Conservation (phyloP, 495 filamentous ascomycete genomes). For the Amphirosellinia nigrospora region DNA sequence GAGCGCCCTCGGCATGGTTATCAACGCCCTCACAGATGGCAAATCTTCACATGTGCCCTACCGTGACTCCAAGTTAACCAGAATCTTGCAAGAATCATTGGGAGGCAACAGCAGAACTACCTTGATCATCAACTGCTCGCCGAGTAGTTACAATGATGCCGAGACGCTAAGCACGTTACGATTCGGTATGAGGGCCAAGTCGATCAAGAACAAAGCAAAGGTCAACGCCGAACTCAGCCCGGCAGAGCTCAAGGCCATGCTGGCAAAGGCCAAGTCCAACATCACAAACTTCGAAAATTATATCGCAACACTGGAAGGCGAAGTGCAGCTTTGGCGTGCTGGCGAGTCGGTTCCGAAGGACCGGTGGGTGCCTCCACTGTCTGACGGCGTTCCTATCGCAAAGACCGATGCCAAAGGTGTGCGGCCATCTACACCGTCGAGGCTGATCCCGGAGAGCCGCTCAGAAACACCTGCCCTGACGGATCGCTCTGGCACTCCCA, state of each 20-base stretch:
- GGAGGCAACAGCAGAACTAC: constrained; percentile 98
- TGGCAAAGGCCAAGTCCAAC: constrained; percentile 90
- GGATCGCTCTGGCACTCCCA: constrained; percentile 86
- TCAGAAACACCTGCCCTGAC: constrained; percentile 68
- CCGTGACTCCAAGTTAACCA: constrained; percentile 96
- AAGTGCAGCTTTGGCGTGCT: constrained; percentile 83
- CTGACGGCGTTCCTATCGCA: constrained; percentile 64
- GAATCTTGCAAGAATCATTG: constrained; percentile 94
- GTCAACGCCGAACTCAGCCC: constrained; percentile 97
- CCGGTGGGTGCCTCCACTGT: constrained; percentile 58
- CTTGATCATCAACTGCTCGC: constrained; percentile 97
- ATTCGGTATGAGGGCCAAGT: constrained; percentile 96
- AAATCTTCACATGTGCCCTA: constrained; percentile 98
- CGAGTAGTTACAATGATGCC: constrained; percentile 96
- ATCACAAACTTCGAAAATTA: constrained; percentile 87
- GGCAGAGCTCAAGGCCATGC: constrained; percentile 85
- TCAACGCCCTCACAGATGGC: constrained; percentile 95
- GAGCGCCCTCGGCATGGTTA: constrained; percentile 97
- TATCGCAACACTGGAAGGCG: constrained; percentile 80
- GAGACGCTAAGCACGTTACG: constrained; percentile 93
- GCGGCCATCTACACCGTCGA: constrained; percentile 82
- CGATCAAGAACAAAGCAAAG: constrained; percentile 99
- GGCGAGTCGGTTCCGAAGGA: constrained; percentile 91
- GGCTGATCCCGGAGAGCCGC: constrained; percentile 78
- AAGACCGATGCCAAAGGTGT: constrained; percentile 66